phyloP scores from a whole-genome alignment of 2,329 filamentous ascomycete genomes.

The Nemania abortiva region DNA sequence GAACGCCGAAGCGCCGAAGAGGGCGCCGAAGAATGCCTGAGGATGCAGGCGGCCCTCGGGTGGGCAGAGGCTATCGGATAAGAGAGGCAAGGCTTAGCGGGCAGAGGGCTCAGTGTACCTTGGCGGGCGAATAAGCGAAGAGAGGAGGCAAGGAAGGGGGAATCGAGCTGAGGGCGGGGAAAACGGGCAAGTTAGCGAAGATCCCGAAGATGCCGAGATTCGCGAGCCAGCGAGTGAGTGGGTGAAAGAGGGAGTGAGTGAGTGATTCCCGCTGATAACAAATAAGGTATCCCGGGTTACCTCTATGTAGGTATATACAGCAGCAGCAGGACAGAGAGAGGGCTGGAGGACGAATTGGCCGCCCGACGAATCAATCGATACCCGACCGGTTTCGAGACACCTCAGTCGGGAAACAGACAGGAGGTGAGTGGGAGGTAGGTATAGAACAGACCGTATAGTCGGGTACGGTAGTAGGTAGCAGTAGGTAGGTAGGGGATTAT shows the following conservation, averaged over 20 bases:
- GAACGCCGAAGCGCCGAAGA: slow-evolving; percentile 37
- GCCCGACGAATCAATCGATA: not conserved
- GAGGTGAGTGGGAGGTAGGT: too few relatives aligned
- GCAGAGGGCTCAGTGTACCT: slow-evolving; percentile 7
- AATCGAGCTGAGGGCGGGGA: slow-evolving; percentile 1
- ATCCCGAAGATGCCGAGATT: slow-evolving; percentile 37
- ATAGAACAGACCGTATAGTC: too few relatives aligned
- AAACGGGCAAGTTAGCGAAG: slow-evolving; percentile 28
- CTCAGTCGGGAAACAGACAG: not conserved
- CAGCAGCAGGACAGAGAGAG: not conserved
- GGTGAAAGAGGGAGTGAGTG: too few relatives aligned
- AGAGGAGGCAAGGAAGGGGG: slow-evolving; percentile 10
- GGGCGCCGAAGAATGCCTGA: slow-evolving; percentile 15
- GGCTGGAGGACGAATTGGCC: not conserved
- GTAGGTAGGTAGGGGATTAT: not conserved
- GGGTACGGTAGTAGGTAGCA: not conserved
- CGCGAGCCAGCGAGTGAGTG: slow-evolving; percentile 6
- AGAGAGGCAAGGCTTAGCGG: slow-evolving; percentile 20
- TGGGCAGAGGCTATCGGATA: not conserved
- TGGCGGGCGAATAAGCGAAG: slow-evolving; percentile 25
- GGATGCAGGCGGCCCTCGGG: not conserved
- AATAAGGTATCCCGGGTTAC: not conserved
- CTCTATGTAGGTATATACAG: not conserved
- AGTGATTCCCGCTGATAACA: not conserved
- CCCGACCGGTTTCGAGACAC: not conserved